Percentiles rank a stretch among this genome's conserved stretches.
Conservation (phyloP, 805 yeast species). For the Danielozyma ontarioensis region DNA sequence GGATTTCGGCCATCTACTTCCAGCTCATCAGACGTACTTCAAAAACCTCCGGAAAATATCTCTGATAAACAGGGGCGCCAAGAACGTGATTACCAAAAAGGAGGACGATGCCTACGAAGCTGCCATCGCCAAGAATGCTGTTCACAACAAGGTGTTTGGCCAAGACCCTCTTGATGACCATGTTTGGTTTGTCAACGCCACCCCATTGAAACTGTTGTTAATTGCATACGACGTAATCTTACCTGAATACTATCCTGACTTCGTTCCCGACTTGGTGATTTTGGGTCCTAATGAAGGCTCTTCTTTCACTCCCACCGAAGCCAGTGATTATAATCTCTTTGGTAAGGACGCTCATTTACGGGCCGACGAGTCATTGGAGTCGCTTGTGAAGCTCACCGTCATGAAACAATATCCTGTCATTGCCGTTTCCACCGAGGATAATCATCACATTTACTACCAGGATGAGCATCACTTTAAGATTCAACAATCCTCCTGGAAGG, state of each 20-base stretch:
- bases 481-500: conserved; percentile 3
- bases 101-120: conserved; percentile 2
- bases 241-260: conserved; percentile 18
- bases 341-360: conserved; percentile 4
- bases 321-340: conserved; percentile 2
- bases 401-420: conserved; percentile 14
- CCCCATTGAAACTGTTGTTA: conserved; percentile 19
- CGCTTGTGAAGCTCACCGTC: conserved; percentile 14
- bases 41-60: conserved; percentile 11
- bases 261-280: conserved; percentile 27
- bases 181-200: conserved; percentile 30
- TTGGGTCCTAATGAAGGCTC: conserved; percentile 31
- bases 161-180: conserved; percentile 29
- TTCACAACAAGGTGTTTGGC: conserved; percentile 15
- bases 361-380: conserved; percentile 5
- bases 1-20: conserved; percentile 28
- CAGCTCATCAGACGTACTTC: conserved; percentile 26
- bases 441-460: conserved; percentile 26
- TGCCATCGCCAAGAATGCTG: neutral
- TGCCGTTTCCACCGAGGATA: conserved; percentile 21
- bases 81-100: conserved; percentile 9
- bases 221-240: conserved; percentile 22
- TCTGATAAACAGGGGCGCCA: conserved; percentile 13
- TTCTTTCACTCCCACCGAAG: conserved; percentile 5
- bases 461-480: conserved; percentile 24